A percentile compares a stretch with the other conserved stretches of the same genome.
phyloP scores from a whole-genome alignment of 1,139 yeast species.

The Suhomyces atakaporum region DNA sequence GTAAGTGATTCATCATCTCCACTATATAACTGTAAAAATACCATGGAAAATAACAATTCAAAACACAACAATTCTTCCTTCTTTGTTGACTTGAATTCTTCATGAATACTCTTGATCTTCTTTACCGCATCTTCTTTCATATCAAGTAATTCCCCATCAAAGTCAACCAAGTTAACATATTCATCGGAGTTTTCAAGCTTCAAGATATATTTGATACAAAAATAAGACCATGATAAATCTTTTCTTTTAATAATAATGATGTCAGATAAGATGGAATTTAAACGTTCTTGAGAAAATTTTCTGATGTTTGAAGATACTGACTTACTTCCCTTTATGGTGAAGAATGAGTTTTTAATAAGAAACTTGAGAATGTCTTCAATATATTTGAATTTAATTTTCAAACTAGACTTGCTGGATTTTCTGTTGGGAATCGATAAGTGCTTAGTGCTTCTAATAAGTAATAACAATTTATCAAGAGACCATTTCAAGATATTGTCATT shows the following conservation, averaged over 20 bases:
- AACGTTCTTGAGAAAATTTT: slow-evolving; percentile 55
- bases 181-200: slow-evolving; percentile 26
- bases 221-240: slow-evolving; percentile 58
- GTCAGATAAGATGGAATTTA: slow-evolving; percentile 66
- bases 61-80: slow-evolving; percentile 44
- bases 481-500: slow-evolving; percentile 58
- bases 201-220: slow-evolving; percentile 35
- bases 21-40: slow-evolving; percentile 72
- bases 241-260: slow-evolving; percentile 48
- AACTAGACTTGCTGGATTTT: slow-evolving; percentile 8
- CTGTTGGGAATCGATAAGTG: slow-evolving; percentile 16
- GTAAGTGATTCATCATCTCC: slow-evolving; percentile 81
- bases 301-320: slow-evolving; percentile 34
- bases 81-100: slow-evolving; percentile 17
- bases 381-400: slow-evolving; percentile 32
- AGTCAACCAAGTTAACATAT: slow-evolving; percentile 37
- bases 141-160: slow-evolving; percentile 56
- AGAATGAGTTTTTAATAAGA: slow-evolving; percentile 58
- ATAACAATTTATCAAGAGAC: slow-evolving; percentile 66
- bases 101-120: slow-evolving; percentile 48
- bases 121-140: slow-evolving; percentile 54
- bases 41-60: slow-evolving; percentile 77
- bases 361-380: slow-evolving; percentile 52
- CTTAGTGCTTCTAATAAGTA: slow-evolving; percentile 55
- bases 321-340: slow-evolving; percentile 29